These are phyloP conservation scores for Hypoxylon sp. DNA, from an alignment of 2,329 filamentous ascomycete genomes.

Conservation along the genomic window DNA sequence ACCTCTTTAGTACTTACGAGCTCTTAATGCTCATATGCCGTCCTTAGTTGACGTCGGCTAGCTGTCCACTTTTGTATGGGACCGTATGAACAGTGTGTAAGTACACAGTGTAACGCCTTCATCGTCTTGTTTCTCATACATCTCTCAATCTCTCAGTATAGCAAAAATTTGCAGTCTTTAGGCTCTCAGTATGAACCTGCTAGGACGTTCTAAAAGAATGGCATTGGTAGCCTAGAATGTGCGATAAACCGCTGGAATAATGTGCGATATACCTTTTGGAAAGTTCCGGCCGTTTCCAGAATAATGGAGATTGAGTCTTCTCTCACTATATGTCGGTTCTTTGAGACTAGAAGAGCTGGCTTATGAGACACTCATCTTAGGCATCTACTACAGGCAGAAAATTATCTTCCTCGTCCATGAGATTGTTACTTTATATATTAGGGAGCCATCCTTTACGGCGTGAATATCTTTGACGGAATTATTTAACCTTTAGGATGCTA, in stretches of 20 bases:
- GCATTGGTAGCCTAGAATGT: not conserved
- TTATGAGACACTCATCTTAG: conserved; percentile 8
- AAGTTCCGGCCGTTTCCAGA: conserved; percentile 3
- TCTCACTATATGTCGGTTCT: conserved; percentile 1
- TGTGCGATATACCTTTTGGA: not conserved
- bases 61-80: not conserved
- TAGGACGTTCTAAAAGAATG: not conserved
- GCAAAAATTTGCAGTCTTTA: not conserved
- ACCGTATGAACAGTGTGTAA: not conserved
- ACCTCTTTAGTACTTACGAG: not conserved
- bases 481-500: not conserved
- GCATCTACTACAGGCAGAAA: conserved; percentile 2
- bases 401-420: not conserved
- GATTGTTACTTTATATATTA: conserved; percentile 12
- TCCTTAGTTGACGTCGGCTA: not conserved
- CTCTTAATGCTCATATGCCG: not conserved
- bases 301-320: conserved; percentile 2
- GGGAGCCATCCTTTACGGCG: conserved; percentile 2
- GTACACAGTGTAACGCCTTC: not conserved
- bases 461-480: not conserved
- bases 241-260: not conserved
- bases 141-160: not conserved
- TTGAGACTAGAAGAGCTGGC: not conserved
- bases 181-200: not conserved
- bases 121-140: not conserved